Conservation (phyloP, 164 flowering plant genomes). For the Magnolia changhungtana region DNA sequence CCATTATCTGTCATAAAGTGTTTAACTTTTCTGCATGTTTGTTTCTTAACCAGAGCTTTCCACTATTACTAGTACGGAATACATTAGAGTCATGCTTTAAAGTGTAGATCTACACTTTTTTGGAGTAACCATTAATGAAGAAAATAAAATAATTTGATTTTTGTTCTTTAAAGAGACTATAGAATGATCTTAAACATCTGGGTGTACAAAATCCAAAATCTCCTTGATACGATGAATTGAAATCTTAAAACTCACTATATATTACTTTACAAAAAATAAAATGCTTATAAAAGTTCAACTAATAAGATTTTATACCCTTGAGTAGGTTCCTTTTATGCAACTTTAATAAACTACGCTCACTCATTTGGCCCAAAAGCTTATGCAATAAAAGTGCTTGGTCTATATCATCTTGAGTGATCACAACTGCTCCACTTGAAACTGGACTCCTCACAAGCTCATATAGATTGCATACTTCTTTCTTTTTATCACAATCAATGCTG, state of each 20-base stretch:
- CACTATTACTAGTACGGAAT: no score
- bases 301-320: not conserved
- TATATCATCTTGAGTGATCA: not conserved
- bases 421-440: not conserved
- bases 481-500: not conserved
- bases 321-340: not conserved
- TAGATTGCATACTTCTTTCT: not conserved
- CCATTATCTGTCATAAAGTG: not conserved
- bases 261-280: no score
- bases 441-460: not conserved
- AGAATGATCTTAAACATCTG: not conserved
- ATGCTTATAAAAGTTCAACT: not conserved
- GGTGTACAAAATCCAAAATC: not conserved
- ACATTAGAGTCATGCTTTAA: not conserved
- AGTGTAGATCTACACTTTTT: not conserved
- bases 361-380: not conserved
- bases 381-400: not conserved
- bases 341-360: not conserved
- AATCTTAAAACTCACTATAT: not conserved
- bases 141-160: no score
- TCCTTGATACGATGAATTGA: not conserved
- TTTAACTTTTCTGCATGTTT: not conserved
- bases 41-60: no score
- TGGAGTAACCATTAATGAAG: not conserved
- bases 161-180: not conserved